phyloP scores from a whole-genome alignment of 306 rosid species.

The Arachis hypogaea region DNA sequence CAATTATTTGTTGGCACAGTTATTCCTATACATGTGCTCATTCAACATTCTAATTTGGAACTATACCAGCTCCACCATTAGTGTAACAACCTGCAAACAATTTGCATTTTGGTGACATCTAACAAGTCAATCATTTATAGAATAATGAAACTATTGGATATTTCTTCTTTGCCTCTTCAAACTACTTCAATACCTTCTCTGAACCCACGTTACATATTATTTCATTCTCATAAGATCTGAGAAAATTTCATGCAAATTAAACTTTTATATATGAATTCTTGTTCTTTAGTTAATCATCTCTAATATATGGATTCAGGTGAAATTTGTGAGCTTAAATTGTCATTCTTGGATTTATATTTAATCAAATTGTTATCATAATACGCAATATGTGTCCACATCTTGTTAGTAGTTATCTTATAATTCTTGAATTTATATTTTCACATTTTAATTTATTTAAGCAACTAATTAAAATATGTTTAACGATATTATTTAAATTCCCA shows the following conservation, averaged over 20 bases:
- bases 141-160: conserved; percentile 52
- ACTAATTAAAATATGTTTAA: too few species aligned
- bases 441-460: too few species aligned
- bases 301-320: too few species aligned
- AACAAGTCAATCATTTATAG: too few species aligned
- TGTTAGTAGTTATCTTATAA: too few species aligned
- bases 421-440: too few species aligned
- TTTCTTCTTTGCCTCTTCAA: conserved; percentile 34
- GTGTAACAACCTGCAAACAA: neutral
- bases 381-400: too few species aligned
- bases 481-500: too few species aligned
- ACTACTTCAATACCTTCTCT: conserved; percentile 39
- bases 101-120: neutral
- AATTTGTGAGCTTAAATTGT: too few species aligned
- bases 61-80: too few species aligned
- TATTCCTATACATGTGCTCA: neutral
- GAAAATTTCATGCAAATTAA: neutral
- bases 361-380: too few species aligned
- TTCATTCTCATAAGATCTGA: neutral
- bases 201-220: neutral
- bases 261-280: neutral
- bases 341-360: too few species aligned
- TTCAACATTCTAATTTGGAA: neutral
- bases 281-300: neutral
- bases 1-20: conserved; percentile 37